Evolutionary conservation across 495 filamentous ascomycete genomes (phyloP).

Genomic region (Talaromyces wortmannii): DNA sequence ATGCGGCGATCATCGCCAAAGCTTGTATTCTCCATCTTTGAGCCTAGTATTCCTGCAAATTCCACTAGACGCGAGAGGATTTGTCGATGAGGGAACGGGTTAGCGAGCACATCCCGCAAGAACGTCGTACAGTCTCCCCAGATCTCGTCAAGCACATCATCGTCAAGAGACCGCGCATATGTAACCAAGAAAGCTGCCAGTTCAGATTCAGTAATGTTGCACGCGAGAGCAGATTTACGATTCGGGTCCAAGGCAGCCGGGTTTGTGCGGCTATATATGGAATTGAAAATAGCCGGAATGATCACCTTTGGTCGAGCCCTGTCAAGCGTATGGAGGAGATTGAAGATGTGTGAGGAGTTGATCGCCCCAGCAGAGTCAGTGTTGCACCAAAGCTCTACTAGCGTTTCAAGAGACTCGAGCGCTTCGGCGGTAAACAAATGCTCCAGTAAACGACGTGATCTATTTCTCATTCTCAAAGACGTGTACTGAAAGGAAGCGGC

Average conservation of each 20-base stretch:
- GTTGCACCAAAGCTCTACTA: conserved; percentile 73
- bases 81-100: conserved; percentile 92
- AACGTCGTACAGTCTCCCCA: conserved; percentile 94
- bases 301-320: conserved; percentile 87
- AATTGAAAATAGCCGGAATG: conserved; percentile 94
- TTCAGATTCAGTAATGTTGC: conserved; percentile 72
- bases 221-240: conserved; percentile 80
- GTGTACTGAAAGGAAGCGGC: conserved; percentile 84
- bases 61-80: conserved; percentile 81
- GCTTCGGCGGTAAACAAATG: conserved; percentile 90
- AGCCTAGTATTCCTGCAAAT: conserved; percentile 80
- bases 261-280: conserved; percentile 90
- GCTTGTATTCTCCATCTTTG: conserved; percentile 95
- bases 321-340: conserved; percentile 83
- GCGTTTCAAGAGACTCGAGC: conserved; percentile 88
- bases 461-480: conserved; percentile 80
- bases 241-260: conserved; percentile 69
- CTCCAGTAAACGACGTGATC: conserved; percentile 80
- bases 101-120: conserved; percentile 79
- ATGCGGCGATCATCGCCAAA: conserved; percentile 94
- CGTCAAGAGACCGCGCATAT: conserved; percentile 83
- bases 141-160: conserved; percentile 99
- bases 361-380: conserved; percentile 27
- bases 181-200: conserved; percentile 82
- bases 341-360: conserved; percentile 56